phyloP scores from a whole-genome alignment of 805 yeast species.

The Geotrichum ghanense region DNA sequence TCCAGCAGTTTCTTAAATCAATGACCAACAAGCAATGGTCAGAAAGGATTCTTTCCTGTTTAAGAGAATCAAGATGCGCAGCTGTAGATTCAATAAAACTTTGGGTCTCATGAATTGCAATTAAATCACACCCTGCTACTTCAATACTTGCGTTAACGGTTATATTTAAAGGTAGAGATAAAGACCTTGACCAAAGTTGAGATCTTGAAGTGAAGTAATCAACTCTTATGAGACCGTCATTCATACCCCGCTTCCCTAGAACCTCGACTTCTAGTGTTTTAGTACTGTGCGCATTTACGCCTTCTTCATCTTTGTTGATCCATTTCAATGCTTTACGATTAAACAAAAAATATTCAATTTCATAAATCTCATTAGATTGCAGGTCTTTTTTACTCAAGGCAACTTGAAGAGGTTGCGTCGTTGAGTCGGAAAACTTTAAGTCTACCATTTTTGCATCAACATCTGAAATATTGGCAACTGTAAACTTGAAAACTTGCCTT shows the following conservation, averaged over 20 bases:
- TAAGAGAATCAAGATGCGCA: neutral
- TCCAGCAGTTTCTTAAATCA: slow-evolving; percentile 2
- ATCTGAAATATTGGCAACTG: slow-evolving; percentile 43
- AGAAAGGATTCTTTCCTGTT: neutral
- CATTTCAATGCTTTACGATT: slow-evolving; percentile 48
- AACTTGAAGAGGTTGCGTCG: slow-evolving; percentile 51
- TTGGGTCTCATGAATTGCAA: neutral
- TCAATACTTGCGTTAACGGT: neutral
- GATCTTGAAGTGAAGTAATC: slow-evolving; percentile 37
- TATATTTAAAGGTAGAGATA: neutral
- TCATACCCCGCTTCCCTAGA: slow-evolving; percentile 65
- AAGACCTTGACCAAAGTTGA: slow-evolving; percentile 21
- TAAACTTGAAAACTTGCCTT: slow-evolving; percentile 36
- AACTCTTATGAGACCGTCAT: slow-evolving; percentile 48
- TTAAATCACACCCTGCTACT: slow-evolving; percentile 1
- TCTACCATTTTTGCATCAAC: slow-evolving; percentile 40
- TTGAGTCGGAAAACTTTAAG: slow-evolving; percentile 61
- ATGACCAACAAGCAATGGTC: neutral
- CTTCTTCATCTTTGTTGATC: slow-evolving; percentile 8
- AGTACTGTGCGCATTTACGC: slow-evolving; percentile 14
- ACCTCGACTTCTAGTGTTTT: slow-evolving; percentile 35
- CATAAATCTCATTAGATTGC: slow-evolving; percentile 57
- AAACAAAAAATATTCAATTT: slow-evolving; percentile 57
- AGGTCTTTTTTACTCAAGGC: slow-evolving; percentile 38
- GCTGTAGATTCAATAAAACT: neutral